A percentile compares a stretch with the other conserved stretches of the same genome.
Evolutionary conservation across 306 rosid species (phyloP).

Genomic region (Aeschynomene evenia): DNA sequence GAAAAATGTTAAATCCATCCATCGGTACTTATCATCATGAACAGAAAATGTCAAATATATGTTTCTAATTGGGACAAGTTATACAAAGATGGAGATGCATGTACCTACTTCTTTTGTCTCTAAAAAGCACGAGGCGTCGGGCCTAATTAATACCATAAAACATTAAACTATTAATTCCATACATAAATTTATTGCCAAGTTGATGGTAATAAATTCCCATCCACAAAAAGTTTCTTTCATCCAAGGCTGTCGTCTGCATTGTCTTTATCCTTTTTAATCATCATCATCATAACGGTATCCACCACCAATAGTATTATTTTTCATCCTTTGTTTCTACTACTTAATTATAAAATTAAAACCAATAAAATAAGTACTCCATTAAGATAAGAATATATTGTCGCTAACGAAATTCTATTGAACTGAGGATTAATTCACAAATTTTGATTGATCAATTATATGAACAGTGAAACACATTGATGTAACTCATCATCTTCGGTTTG

Average conservation of each 20-base stretch:
- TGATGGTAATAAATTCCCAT: conserved; percentile 9
- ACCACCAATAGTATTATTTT: neutral
- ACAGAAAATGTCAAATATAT: neutral
- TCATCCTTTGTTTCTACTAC: neutral
- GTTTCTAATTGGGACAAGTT: conserved; percentile 20
- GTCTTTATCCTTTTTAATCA: conserved; percentile 19
- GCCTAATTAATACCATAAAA: neutral
- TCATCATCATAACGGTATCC: conserved; percentile 25
- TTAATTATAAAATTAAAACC: no score
- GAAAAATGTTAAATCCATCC: conserved; percentile 4
- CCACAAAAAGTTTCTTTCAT: neutral
- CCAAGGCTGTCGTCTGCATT: neutral
- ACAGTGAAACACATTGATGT: no score
- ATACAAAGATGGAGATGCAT: conserved; percentile 35
- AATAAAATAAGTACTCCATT: no score
- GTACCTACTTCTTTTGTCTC: conserved; percentile 16
- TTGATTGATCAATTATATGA: no score
- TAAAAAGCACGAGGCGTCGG: conserved; percentile 39
- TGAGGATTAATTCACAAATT: no score
- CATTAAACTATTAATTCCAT: neutral
- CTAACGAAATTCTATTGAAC: no score
- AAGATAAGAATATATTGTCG: no score
- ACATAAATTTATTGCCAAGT: neutral
- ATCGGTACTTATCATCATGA: neutral
- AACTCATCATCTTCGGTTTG: no score